Conservation (phyloP, 306 rosid species). For the Hylodesmum podocarpum region DNA sequence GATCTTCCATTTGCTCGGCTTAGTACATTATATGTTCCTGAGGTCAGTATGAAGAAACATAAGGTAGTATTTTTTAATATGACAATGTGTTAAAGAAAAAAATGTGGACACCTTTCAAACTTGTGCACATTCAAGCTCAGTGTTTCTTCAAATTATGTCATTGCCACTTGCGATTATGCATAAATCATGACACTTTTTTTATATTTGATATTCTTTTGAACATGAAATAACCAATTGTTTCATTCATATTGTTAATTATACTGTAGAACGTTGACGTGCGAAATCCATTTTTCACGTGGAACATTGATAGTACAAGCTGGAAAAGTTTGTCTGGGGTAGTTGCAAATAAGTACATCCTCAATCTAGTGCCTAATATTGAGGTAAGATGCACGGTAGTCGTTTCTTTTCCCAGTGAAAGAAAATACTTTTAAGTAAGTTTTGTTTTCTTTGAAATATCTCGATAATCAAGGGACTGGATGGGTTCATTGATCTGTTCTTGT, state of each 20-base stretch:
- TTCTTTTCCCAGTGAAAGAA: background rate
- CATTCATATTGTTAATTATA: background rate
- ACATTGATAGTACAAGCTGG: constrained; percentile 51
- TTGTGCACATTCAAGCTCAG: constrained; percentile 3
- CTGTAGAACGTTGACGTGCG: constrained; percentile 45
- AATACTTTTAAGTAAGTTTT: too few species aligned
- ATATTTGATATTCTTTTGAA: background rate
- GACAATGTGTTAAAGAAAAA: background rate
- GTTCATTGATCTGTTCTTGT: background rate
- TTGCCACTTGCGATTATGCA: background rate
- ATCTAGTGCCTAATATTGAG: constrained; percentile 48
- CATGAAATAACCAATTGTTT: constrained; percentile 14
- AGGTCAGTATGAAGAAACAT: constrained; percentile 35
- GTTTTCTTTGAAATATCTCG: background rate
- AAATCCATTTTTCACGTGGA: constrained; percentile 43
- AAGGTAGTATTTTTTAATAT: background rate
- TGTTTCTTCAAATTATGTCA: constrained; percentile 8
- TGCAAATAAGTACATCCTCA: constrained; percentile 46
- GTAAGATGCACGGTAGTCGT: constrained; percentile 31
- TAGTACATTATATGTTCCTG: constrained; percentile 42
- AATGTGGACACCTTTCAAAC: background rate
- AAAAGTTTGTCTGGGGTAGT: constrained; percentile 57
- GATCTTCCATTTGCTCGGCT: constrained; percentile 50
- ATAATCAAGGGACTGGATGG: background rate
- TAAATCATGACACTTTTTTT: background rate